A percentile compares a stretch with the other conserved stretches of the same genome.
Evolutionary conservation across 306 rosid genomes (phyloP).

Genomic region (Cyamopsis tetragonoloba): DNA sequence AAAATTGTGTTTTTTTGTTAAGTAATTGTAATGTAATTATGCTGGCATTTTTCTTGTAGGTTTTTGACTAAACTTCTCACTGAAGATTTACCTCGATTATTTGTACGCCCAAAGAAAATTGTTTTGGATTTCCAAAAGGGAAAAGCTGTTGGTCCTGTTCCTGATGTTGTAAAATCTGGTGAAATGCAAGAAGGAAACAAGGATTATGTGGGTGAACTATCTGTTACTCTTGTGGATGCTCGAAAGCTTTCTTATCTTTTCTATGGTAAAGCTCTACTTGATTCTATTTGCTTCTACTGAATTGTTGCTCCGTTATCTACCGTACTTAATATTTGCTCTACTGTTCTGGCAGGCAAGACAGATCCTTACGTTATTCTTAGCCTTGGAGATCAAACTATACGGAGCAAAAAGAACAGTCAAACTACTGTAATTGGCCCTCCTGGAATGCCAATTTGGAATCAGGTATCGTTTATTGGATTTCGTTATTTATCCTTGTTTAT

Average conservation of each 20-base stretch:
- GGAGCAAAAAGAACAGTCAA: constrained; percentile 97
- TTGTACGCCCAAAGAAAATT: constrained; percentile 98
- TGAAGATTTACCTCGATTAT: constrained; percentile 80
- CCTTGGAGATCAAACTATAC: constrained; percentile 83
- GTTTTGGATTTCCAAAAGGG: constrained; percentile 92
- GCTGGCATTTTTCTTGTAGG: constrained; percentile 43
- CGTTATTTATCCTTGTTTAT: background rate
- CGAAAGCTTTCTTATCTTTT: constrained; percentile 81
- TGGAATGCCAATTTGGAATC: constrained; percentile 99
- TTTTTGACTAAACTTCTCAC: constrained; percentile 96
- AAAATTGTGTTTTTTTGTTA: background rate
- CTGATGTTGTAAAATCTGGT: constrained; percentile 63
- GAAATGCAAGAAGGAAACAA: constrained; percentile 86
- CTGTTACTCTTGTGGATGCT: constrained; percentile 93
- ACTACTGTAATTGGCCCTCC: constrained; percentile 96
- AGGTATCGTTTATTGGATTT: constrained; percentile 53
- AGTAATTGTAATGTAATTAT: constrained; percentile 12
- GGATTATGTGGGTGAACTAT: constrained; percentile 91
- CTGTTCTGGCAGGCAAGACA: constrained; percentile 68
- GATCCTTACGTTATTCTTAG: constrained; percentile 85
- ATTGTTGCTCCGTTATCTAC: background rate
- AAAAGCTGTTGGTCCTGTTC: constrained; percentile 88
- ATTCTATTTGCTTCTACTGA: constrained; percentile 3
- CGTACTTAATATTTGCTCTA: background rate
- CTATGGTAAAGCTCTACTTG: constrained; percentile 55